Percentiles rank a stretch among this genome's conserved stretches.
These are phyloP conservation scores for Podila verticillata DNA, from an alignment of 192 early-diverging fungal genomes.

Conservation along the genomic window DNA sequence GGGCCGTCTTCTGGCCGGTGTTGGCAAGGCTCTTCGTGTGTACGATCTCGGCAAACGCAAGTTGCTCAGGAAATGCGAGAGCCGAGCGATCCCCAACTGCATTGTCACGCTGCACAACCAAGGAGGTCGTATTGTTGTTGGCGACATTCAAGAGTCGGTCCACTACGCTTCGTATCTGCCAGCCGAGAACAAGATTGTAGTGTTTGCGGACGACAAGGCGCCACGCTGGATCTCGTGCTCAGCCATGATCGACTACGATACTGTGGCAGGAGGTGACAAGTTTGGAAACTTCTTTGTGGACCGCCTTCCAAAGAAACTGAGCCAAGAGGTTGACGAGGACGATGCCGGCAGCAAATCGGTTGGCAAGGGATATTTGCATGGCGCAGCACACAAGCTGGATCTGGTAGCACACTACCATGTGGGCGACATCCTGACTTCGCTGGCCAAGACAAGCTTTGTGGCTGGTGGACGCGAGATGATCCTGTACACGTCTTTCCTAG, in stretches of 20 bases:
- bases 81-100: constrained; percentile 75
- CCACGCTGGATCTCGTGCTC: constrained; percentile 87
- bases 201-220: constrained; percentile 93
- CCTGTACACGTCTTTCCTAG: constrained; percentile 88
- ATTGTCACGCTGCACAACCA: constrained; percentile 81
- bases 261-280: constrained; percentile 93
- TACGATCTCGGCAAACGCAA: constrained; percentile 94
- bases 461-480: constrained; percentile 89
- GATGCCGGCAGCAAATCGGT: constrained; percentile 84
- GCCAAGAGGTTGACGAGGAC: constrained; percentile 86
- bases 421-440: constrained; percentile 87
- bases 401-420: constrained; percentile 81
- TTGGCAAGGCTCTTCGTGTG: constrained; percentile 87
- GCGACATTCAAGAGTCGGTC: constrained; percentile 91
- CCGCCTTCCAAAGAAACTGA: constrained; percentile 72
- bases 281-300: constrained; percentile 94
- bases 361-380: constrained; percentile 85
- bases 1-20: constrained; percentile 87
- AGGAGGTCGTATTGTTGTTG: constrained; percentile 83
- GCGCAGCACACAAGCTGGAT: constrained; percentile 87
- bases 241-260: constrained; percentile 91
- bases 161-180: constrained; percentile 78
- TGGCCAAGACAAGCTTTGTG: constrained; percentile 81
- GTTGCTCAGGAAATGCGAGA: constrained; percentile 91
- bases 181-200: constrained; percentile 83